Evolutionary conservation across 1,284 basidiomycete species (phyloP).

Genomic region (Trichosporon sp.): DNA sequence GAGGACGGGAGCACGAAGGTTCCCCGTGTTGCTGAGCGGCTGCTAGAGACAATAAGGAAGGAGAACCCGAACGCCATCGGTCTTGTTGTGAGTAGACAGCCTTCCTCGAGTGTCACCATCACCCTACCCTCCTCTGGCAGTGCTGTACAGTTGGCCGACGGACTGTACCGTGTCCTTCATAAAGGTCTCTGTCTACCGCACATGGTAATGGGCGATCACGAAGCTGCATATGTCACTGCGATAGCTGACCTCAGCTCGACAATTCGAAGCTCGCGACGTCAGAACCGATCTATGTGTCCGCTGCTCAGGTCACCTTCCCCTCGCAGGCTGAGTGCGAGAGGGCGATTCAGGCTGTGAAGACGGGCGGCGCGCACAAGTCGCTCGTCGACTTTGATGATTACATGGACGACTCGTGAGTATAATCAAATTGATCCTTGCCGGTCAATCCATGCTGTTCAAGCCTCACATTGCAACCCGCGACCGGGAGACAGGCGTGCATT

Average conservation of each 20-base stretch:
- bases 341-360: constrained; percentile 39
- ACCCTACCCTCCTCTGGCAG: no score
- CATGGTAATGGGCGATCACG: no score
- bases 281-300: constrained; percentile 40
- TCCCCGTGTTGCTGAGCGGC: constrained; percentile 34
- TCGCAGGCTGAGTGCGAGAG: constrained; percentile 30
- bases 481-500: no score
- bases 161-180: no score
- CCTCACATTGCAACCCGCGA: no score
- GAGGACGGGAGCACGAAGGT: constrained; percentile 34
- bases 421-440: no score
- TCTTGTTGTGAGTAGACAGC: constrained; percentile 41
- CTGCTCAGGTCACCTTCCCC: constrained; percentile 17
- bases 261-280: constrained; percentile 42
- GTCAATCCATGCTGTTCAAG: no score
- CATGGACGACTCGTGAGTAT: constrained; percentile 52
- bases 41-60: constrained; percentile 32
- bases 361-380: constrained; percentile 35
- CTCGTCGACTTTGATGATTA: constrained; percentile 56
- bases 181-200: no score
- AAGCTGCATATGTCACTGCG: no score
- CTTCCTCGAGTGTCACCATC: background rate
- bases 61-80: constrained; percentile 35
- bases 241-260: constrained; percentile 42
- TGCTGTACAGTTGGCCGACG: no score